These are phyloP conservation scores for Peterozyma xylosa DNA, from an alignment of 805 yeast genomes.

Conservation along the genomic window DNA sequence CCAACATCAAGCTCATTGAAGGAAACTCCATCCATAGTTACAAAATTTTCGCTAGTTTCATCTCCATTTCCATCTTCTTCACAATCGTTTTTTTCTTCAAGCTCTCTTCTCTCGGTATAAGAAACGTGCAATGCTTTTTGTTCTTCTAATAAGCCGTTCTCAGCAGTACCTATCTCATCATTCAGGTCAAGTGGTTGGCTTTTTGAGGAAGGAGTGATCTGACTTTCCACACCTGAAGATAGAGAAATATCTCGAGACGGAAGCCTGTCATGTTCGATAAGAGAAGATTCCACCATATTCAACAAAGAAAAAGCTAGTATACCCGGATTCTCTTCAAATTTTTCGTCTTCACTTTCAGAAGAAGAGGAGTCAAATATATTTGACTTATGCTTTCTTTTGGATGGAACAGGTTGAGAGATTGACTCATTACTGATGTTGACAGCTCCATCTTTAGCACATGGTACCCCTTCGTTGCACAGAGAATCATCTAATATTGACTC, in stretches of 20 bases:
- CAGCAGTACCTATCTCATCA: background rate
- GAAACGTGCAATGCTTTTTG: background rate
- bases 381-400: too few species aligned
- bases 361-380: background rate
- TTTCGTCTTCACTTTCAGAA: background rate
- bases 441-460: too few species aligned
- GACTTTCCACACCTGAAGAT: background rate
- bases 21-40: background rate
- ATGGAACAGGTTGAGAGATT: too few species aligned
- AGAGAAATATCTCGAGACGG: background rate
- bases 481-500: too few species aligned
- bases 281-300: constrained; percentile 2
- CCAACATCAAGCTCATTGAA: too few species aligned
- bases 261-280: constrained; percentile 3
- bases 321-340: constrained; percentile 1
- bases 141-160: background rate
- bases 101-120: background rate
- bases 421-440: too few species aligned
- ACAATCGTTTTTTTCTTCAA: background rate
- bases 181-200: background rate
- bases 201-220: background rate
- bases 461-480: too few species aligned
- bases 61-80: background rate
- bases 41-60: background rate
- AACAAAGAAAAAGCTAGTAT: constrained; percentile 3